phyloP scores from a whole-genome alignment of 1,139 yeast genomes.

The Debaryomyces fabryi region DNA sequence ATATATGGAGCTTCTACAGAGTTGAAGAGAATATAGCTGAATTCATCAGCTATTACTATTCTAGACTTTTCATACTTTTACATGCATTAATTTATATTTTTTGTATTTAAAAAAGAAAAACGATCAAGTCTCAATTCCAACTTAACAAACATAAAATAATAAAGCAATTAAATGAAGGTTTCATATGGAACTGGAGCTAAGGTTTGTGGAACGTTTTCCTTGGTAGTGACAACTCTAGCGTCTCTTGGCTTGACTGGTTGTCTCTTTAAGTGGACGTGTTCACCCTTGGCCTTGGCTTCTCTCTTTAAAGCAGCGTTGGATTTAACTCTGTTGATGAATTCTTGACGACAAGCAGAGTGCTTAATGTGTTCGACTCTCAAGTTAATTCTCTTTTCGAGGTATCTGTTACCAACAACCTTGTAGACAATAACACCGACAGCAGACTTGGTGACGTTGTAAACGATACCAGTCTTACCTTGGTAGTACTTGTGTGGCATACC shows the following conservation, averaged over 20 bases:
- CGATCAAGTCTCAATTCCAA: constrained; percentile 9
- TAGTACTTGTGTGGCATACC: constrained; percentile 99
- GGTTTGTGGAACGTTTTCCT: constrained; percentile 88
- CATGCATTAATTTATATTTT: constrained; percentile 19
- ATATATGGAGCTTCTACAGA: neutral
- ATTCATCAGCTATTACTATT: neutral
- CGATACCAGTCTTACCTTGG: constrained; percentile 99
- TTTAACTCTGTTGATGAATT: constrained; percentile 98
- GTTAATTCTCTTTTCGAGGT: constrained; percentile 98
- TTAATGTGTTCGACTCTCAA: constrained; percentile 98
- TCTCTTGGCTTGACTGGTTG: constrained; percentile 98
- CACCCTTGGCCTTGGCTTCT: constrained; percentile 96
- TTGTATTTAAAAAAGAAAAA: constrained; percentile 9
- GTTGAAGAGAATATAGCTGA: neutral
- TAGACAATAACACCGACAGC: constrained; percentile 97
- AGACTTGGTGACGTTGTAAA: constrained; percentile 97
- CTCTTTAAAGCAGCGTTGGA: constrained; percentile 89
- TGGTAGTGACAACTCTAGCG: constrained; percentile 77
- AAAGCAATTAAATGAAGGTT: constrained; percentile 81
- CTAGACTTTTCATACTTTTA: constrained; percentile 9
- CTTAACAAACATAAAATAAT: constrained; percentile 15
- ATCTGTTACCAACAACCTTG: constrained; percentile 99
- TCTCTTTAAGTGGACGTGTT: constrained; percentile 91
- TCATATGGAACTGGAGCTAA: constrained; percentile 99
- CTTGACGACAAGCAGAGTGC: constrained; percentile 99